phyloP scores from a whole-genome alignment of 306 rosid species.

The Prunus mongolica region DNA sequence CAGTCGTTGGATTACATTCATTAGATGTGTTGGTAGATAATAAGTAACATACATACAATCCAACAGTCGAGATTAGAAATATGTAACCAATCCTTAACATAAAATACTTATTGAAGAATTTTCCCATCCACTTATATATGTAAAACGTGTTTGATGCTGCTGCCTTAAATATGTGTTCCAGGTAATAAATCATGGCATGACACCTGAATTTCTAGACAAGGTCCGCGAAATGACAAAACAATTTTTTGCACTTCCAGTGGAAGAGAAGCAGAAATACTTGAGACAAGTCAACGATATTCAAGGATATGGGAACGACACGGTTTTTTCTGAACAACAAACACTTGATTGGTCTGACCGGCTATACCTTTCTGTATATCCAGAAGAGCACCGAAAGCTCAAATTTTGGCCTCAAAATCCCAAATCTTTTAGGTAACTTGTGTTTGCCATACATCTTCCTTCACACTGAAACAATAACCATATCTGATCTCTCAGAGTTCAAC shows the following conservation, averaged over 20 bases:
- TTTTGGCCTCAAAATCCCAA: conserved; percentile 54
- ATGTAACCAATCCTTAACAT: no score
- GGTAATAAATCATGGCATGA: conserved; percentile 68
- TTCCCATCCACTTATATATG: not conserved
- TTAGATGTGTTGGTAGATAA: no score
- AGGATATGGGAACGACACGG: conserved; percentile 56
- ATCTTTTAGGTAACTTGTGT: conserved; percentile 38
- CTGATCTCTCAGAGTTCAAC: no score
- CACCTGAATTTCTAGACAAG: conserved; percentile 44
- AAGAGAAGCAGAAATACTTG: conserved; percentile 45
- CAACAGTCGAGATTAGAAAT: no score
- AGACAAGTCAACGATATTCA: conserved; percentile 29
- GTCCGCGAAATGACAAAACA: conserved; percentile 41
- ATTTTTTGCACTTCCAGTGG: conserved; percentile 46
- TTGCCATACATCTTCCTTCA: not conserved
- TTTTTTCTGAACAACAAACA: conserved; percentile 36
- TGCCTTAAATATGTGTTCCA: conserved; percentile 9
- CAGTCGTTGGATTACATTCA: no score
- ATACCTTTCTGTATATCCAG: conserved; percentile 41
- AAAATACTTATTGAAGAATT: no score
- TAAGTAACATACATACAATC: no score
- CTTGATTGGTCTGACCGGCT: conserved; percentile 57
- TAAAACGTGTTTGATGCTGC: not conserved
- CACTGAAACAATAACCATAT: no score
- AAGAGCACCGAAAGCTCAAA: conserved; percentile 39